These are phyloP conservation scores for Seminavis robusta DNA, from an alignment of 108 stramenopile species.

Conservation along the genomic window DNA sequence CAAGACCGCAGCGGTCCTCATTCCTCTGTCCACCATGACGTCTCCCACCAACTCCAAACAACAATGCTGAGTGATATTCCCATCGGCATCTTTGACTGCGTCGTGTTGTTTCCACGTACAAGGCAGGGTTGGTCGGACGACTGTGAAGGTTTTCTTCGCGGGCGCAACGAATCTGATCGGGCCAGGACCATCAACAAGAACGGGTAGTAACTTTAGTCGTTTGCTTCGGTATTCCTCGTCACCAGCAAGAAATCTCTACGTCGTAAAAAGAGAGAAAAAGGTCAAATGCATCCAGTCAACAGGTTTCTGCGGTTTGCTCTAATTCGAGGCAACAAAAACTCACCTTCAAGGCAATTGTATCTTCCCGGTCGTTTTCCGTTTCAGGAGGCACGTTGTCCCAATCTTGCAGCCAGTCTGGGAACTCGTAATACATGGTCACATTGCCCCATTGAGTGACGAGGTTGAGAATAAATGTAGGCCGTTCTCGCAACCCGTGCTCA, in stretches of 20 bases:
- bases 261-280: no score
- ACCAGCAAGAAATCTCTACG: constrained; percentile 47
- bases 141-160: no score
- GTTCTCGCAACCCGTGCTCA: constrained; percentile 48
- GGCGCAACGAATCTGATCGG: constrained; percentile 45
- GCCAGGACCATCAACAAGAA: constrained; percentile 47
- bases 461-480: constrained; percentile 49
- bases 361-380: constrained; percentile 33
- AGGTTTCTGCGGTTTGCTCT: no score
- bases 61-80: no score
- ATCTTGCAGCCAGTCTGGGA: constrained; percentile 55
- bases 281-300: no score
- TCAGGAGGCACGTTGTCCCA: constrained; percentile 35
- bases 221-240: constrained; percentile 37
- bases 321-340: background rate
- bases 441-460: constrained; percentile 52
- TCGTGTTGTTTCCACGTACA: no score
- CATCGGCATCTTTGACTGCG: no score
- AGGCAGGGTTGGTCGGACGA: no score
- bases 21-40: no score
- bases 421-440: constrained; percentile 46
- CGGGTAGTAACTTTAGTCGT: constrained; percentile 37
- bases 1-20: constrained; percentile 41
- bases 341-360: constrained; percentile 58
- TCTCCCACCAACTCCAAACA: no score